Evolutionary conservation across 2,329 filamentous ascomycete genomes (phyloP), one percentile per base, ranked within the genome.

Genomic region (Neurospora sp.): DNA sequence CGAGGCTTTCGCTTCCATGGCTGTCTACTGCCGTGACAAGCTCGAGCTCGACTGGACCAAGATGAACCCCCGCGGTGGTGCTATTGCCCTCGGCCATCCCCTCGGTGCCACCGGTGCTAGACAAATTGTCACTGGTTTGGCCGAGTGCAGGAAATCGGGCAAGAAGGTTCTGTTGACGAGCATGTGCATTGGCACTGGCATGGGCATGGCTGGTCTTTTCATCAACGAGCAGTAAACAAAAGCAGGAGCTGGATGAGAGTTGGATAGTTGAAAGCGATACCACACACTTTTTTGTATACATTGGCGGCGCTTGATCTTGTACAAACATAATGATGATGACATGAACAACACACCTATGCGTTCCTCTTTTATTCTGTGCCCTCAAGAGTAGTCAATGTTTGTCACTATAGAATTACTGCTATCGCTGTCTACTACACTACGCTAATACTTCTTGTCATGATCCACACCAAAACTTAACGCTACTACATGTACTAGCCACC

Each of bases 1-100:
- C 84, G 96, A 99, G 86, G 96, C 96, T 1, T 99, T 99, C 77
- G 95, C 94, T 28, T 96, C 92, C 68, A 98, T 98, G 96, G 94
- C 93, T 1, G 94, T 97, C 38, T 98, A 97, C 87, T 97, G 93
- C 82, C 83, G 91, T 69, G 86, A 93, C 76, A 88, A 84, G 74
- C 85, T 96, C 68, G 87, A 87, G 74, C 83, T 95, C 68, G 89
- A 92, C 78, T 87, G 86, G 80, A 80, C 85, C 76, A 95, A 93
- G 87, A 87, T 96, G 86, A 96, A 96, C 82, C 86, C 90, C 36
- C 85, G 91, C 71, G 92, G 92, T 75, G 92, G 92, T 73, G 92
- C 92, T 74, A 95, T 96, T 78, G 92, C 92, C 3, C 85, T 96
- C 0, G 92, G 92, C 68, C 92, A 96, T 80, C 92, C 92, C 4